A percentile compares a stretch with the other conserved stretches of the same genome.
phyloP scores from a whole-genome alignment of 1,139 yeast genomes.

The Sugiyamaella pinicola region DNA sequence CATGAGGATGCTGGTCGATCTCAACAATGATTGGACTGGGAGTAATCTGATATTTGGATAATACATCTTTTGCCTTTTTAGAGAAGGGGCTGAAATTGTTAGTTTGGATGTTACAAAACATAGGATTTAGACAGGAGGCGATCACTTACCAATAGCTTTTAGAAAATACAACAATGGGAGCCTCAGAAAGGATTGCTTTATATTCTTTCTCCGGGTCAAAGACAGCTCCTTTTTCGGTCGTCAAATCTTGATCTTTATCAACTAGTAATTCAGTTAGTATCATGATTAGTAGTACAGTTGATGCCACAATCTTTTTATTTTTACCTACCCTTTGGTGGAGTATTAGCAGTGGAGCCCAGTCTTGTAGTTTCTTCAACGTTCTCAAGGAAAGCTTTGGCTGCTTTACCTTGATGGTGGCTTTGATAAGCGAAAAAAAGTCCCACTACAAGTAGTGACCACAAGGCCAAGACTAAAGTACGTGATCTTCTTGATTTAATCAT shows the following conservation, averaged over 20 bases:
- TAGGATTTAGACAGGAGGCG: conserved; percentile 51
- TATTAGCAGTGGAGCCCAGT: conserved; percentile 27
- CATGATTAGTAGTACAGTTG: not conserved
- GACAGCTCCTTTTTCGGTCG: conserved; percentile 38
- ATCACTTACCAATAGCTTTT: conserved; percentile 45
- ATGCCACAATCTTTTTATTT: not conserved
- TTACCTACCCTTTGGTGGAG: conserved; percentile 16
- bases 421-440: conserved; percentile 35
- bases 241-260: conserved; percentile 31
- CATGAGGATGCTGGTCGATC: conserved; percentile 74
- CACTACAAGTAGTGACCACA: conserved; percentile 35
- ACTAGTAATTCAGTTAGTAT: conserved; percentile 1
- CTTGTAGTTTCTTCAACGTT: conserved; percentile 34
- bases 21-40: conserved; percentile 80
- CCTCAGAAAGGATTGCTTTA: conserved; percentile 55
- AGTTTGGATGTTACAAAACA: conserved; percentile 2
- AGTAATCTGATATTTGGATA: conserved; percentile 64
- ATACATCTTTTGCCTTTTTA: conserved; percentile 63
- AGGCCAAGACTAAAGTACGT: conserved; percentile 34
- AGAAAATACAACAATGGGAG: conserved; percentile 59
- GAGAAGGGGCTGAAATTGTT: conserved; percentile 58
- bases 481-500: conserved; percentile 38
- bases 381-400: conserved; percentile 27
- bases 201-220: conserved; percentile 68
- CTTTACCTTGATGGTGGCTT: conserved; percentile 28